Conservation (phyloP, 2,329 filamentous ascomycete species). For the Chalara sp. region DNA sequence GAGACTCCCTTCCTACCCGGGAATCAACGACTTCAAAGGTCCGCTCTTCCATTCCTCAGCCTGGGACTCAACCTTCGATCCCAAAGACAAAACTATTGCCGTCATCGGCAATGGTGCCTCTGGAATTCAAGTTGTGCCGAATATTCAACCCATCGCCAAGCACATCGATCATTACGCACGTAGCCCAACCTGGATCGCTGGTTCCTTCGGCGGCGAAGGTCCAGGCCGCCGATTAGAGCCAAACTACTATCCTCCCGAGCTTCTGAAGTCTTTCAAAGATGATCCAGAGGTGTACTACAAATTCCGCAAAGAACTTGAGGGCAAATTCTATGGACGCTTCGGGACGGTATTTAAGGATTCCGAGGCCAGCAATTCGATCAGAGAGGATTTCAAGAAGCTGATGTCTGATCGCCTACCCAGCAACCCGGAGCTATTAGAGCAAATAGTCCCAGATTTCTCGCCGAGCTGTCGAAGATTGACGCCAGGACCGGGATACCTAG, state of each 20-base stretch:
- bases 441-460: constrained; percentile 34
- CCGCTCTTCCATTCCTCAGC: constrained; percentile 51
- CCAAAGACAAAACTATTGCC: constrained; percentile 38
- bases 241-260: constrained; percentile 46
- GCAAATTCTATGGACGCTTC: constrained; percentile 56
- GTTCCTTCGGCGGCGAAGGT: constrained; percentile 34
- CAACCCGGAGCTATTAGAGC: constrained; percentile 30
- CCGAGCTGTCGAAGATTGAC: constrained; percentile 37
- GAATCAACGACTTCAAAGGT: constrained; percentile 41
- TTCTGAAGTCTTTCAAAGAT: constrained; percentile 45
- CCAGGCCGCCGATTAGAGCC: constrained; percentile 32
- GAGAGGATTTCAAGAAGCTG: constrained; percentile 27
- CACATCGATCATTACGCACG: constrained; percentile 31
- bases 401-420: constrained; percentile 35
- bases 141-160: constrained; percentile 25
- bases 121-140: constrained; percentile 44
- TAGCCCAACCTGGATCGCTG: constrained; percentile 51
- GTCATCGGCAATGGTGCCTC: constrained; percentile 45
- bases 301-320: constrained; percentile 50
- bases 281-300: constrained; percentile 50
- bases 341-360: constrained; percentile 42
- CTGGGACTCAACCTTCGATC: constrained; percentile 48
- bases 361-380: constrained; percentile 29
- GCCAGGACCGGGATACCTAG: constrained; percentile 53
- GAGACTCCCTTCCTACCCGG: constrained; percentile 54